Evolutionary conservation across 1,284 basidiomycete species (phyloP), one percentile per base, ranked within the genome.

Genomic region (Xerocomus minutiporus): DNA sequence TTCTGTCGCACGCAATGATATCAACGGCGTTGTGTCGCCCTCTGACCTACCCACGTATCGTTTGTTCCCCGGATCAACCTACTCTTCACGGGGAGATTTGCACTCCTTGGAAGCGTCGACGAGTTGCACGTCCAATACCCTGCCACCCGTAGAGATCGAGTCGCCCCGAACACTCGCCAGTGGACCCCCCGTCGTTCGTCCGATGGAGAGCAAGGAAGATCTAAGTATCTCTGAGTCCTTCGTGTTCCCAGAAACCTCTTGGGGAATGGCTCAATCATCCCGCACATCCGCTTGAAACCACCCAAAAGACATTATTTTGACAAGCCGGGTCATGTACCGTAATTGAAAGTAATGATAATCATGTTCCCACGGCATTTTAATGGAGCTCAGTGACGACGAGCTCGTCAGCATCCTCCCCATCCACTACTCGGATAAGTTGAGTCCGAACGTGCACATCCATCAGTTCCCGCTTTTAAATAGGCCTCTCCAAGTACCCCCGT

Each of bases 391-490:
- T 25, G 46, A 60, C 55, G 85, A 86, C 66, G 79, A 82, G 57
- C 69, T 88, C 50, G 75, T 89, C 50, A 75, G 74, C 59, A 72
- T 81, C 42, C 74, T 91, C 44, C 88, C 88, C 34, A 79, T 91
- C 50, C 84, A 83, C 59, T 82, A 78, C 60, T 85, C 86, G 28
- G 80, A 83, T 65, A 68, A 72, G 13, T 76, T 86, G 12, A 66
- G 71, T 31, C 79, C 84, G 4, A 77, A 84, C 62, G 64, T 91
- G 31, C 86, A 89, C 35, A 68, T 91, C 5, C 86, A 91, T 61
- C 89, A 91, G 59, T 91, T 83, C 60, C 88, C 89, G 9, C 76
- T 91, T 8, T 73, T 90, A 5, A 82, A 78, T 26, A 77, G 87
- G 29, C 83, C 87, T 5, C 74, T 91, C 2, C 84, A 86, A 70